Percentiles rank a stretch among this genome's conserved stretches.
Evolutionary conservation across 2,329 filamentous ascomycete genomes (phyloP).

Genomic region (Zymoseptoria crescenta): DNA sequence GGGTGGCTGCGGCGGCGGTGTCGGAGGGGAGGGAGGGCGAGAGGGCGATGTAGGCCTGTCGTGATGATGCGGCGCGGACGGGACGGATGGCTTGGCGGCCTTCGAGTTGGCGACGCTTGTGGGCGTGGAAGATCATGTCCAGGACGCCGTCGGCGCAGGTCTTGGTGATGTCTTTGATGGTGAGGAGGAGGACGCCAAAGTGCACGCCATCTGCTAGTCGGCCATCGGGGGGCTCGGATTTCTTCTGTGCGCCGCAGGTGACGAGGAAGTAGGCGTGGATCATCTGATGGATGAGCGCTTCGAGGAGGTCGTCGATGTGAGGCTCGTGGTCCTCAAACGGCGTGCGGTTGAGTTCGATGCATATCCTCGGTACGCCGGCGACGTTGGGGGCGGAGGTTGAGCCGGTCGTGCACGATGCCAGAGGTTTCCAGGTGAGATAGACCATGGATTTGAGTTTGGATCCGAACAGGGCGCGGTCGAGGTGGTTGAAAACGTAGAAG

Average conservation of each 20-base stretch:
- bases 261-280: conserved; percentile 39
- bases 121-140: conserved; percentile 29
- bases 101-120: conserved; percentile 12
- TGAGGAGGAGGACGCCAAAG: conserved; percentile 34
- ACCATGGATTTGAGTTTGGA: conserved; percentile 33
- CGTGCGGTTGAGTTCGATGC: conserved; percentile 28
- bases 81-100: neutral
- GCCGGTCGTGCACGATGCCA: conserved; percentile 27
- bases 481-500: conserved; percentile 30
- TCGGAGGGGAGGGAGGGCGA: conserved; percentile 13
- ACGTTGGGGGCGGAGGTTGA: conserved; percentile 30
- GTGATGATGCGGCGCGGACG: neutral
- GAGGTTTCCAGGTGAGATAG: conserved; percentile 26
- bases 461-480: conserved; percentile 32
- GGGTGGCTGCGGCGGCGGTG: conserved; percentile 10
- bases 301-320: conserved; percentile 29
- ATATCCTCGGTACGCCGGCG: conserved; percentile 26
- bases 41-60: conserved; percentile 15
- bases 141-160: conserved; percentile 23
- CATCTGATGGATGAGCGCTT: conserved; percentile 38
- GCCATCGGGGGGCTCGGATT: conserved; percentile 26
- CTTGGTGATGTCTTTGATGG: conserved; percentile 30
- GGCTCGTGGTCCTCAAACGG: conserved; percentile 23
- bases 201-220: conserved; percentile 33
- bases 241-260: conserved; percentile 32